phyloP scores from a whole-genome alignment of 2,329 filamentous ascomycete species.

The Cercospora canescens region DNA sequence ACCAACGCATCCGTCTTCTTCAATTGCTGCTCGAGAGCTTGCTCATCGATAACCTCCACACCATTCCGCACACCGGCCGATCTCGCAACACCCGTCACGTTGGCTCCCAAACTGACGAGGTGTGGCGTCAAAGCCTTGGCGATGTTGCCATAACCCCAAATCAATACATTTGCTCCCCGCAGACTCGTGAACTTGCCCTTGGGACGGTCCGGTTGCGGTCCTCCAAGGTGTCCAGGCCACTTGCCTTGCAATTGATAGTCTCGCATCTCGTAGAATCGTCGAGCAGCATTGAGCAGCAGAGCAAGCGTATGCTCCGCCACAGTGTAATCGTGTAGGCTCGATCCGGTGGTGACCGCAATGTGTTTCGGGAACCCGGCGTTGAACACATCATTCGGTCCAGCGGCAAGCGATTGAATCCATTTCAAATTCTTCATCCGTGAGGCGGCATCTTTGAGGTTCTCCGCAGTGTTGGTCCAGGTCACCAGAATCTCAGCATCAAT shows the following conservation, averaged over 20 bases:
- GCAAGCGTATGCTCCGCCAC: constrained; percentile 66
- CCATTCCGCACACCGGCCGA: constrained; percentile 58
- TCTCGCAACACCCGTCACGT: constrained; percentile 61
- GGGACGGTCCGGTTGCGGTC: constrained; percentile 60
- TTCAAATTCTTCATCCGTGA: constrained; percentile 56
- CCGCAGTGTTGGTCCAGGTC: constrained; percentile 61
- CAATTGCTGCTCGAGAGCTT: constrained; percentile 55
- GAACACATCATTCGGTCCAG: constrained; percentile 66
- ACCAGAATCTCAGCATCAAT: constrained; percentile 62
- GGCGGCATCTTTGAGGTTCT: constrained; percentile 61
- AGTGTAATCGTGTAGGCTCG: constrained; percentile 63
- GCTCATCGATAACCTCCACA: constrained; percentile 58
- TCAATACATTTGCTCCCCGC: constrained; percentile 57
- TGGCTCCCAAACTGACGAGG: constrained; percentile 57
- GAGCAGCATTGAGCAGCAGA: constrained; percentile 56
- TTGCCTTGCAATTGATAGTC: constrained; percentile 58
- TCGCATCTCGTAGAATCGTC: constrained; percentile 63
- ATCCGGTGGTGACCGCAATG: constrained; percentile 61
- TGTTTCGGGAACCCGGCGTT: constrained; percentile 59
- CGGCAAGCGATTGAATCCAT: constrained; percentile 68
- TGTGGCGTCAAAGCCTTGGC: constrained; percentile 60
- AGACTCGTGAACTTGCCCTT: constrained; percentile 60
- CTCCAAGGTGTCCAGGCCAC: constrained; percentile 64
- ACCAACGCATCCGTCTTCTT: constrained; percentile 63
- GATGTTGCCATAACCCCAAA: constrained; percentile 70